These are phyloP conservation scores for Allantophomopsis cytisporea DNA, from an alignment of 2,329 filamentous ascomycete species.

Conservation along the genomic window DNA sequence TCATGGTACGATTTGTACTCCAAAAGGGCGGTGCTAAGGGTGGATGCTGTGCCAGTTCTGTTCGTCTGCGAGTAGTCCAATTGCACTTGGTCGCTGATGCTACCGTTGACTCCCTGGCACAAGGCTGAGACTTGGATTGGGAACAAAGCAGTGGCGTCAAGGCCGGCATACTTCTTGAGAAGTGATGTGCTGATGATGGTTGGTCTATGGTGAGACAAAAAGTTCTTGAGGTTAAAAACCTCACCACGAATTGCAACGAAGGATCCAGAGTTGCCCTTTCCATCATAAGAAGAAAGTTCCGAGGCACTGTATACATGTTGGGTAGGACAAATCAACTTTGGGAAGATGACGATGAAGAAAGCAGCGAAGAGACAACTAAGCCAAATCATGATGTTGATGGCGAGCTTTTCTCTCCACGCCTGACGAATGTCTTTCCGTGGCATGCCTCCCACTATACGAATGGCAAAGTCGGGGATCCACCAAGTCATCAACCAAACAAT, in stretches of 20 bases:
- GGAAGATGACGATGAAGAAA: slow-evolving; percentile 88
- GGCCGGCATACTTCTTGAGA: slow-evolving; percentile 70
- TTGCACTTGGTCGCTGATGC: slow-evolving; percentile 56
- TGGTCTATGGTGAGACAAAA: slow-evolving; percentile 69
- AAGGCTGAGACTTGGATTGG: slow-evolving; percentile 89
- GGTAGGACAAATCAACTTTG: slow-evolving; percentile 75
- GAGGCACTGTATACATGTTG: slow-evolving; percentile 74
- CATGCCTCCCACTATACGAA: slow-evolving; percentile 70
- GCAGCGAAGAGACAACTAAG: slow-evolving; percentile 60
- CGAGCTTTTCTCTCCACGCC: slow-evolving; percentile 94
- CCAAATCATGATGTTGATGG: slow-evolving; percentile 98
- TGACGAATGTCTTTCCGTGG: slow-evolving; percentile 80
- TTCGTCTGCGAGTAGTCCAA: slow-evolving; percentile 76
- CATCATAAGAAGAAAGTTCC: slow-evolving; percentile 64
- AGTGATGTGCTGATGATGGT: slow-evolving; percentile 39
- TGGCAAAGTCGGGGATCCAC: slow-evolving; percentile 73
- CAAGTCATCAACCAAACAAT: slow-evolving; percentile 76
- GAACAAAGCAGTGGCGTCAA: slow-evolving; percentile 80
- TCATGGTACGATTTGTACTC: slow-evolving; percentile 74
- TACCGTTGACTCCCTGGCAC: slow-evolving; percentile 63
- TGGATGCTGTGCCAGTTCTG: slow-evolving; percentile 48
- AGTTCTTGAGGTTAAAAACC: slow-evolving; percentile 71
- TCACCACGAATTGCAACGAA: slow-evolving; percentile 79
- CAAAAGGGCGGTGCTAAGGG: slow-evolving; percentile 52
- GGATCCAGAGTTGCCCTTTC: slow-evolving; percentile 46